Percentiles rank a stretch among this genome's conserved stretches.
These are phyloP conservation scores for Primulina huaijiensis DNA, from an alignment of 257 asterid genomes.

Conservation along the genomic window DNA sequence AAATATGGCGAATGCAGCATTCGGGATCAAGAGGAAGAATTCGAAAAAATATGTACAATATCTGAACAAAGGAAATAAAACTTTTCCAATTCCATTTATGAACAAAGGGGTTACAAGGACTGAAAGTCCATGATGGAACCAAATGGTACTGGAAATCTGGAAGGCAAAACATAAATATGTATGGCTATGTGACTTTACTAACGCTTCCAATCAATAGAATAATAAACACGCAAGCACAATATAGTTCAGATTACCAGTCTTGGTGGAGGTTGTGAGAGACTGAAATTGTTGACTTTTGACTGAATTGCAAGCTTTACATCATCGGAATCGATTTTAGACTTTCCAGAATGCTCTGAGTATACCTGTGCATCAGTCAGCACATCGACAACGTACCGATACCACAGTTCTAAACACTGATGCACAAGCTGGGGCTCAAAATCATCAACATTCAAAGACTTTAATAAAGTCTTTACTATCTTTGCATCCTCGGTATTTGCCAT, in stretches of 20 bases:
- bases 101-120: background rate
- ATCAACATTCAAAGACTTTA: slow-evolving; percentile 88
- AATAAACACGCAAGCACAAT: too few species aligned
- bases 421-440: slow-evolving; percentile 85
- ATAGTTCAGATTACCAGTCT: slow-evolving; percentile 56
- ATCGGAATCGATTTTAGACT: slow-evolving; percentile 65
- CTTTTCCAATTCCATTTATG: background rate
- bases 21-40: background rate
- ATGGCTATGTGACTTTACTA: background rate
- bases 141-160: background rate
- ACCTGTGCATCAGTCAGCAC: slow-evolving; percentile 77
- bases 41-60: background rate
- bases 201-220: background rate
- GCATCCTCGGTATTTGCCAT: slow-evolving; percentile 92
- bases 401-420: slow-evolving; percentile 74
- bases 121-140: background rate
- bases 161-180: background rate
- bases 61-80: too few species aligned
- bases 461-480: slow-evolving; percentile 67
- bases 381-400: slow-evolving; percentile 79
- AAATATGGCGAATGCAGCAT: background rate
- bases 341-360: slow-evolving; percentile 83
- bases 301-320: slow-evolving; percentile 86
- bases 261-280: slow-evolving; percentile 94
- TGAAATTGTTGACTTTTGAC: slow-evolving; percentile 74